Base-by-base conservation (phyloP, 495 filamentous ascomycete genomes). In the Trichoderma parareesei region DNA sequence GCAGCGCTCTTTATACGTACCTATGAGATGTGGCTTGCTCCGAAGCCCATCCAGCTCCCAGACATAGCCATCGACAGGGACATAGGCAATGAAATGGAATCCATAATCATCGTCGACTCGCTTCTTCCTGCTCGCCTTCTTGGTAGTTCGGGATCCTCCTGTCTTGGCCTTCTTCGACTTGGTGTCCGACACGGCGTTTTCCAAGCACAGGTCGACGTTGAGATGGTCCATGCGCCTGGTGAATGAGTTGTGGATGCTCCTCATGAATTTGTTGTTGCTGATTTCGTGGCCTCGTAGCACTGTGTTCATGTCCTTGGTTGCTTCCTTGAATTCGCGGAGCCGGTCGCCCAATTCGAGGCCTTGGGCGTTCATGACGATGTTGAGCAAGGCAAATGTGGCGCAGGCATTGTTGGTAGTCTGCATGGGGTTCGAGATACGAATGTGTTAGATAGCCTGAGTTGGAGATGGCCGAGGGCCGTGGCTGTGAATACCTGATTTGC, bases 1-100 rank as follows among this genome's bases (percentile, higher is more conserved):
- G 27, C 27, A 18, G 20, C 27, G 48, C 4, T 55, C 27, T 59
- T 44, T 46, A 42, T 27, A 72, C 78, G 69, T 76, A 88, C 91
- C 90, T 41, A 96, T 76, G 65, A 82, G 81, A 48, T 87, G 80
- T 13, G 94, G 94, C 67, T 87, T 84, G 40, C 78, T 76, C 73
- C 92, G 85, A 6, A 98, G 78, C 3, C 94, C 94, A 71, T 98
- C 94, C 6, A 98, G 86, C 67, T 91, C 90, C 91, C 92, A 98
- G 16, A 96, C 81, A 42, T 85, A 78, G 6, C 84, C 86, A 46
- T 85, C 79, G 18, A 88, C 82, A 13, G 93, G 92, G 53, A 97
- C 87, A 70, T 90, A 96, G 4, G 92, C 92, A 67, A 96, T 89
- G 72, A 93, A 98, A 70, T 98, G 94, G 68, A 88, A 94, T 1